phyloP scores from a whole-genome alignment of 2,329 filamentous ascomycete genomes.

The Sporothrix pseudoabietina region DNA sequence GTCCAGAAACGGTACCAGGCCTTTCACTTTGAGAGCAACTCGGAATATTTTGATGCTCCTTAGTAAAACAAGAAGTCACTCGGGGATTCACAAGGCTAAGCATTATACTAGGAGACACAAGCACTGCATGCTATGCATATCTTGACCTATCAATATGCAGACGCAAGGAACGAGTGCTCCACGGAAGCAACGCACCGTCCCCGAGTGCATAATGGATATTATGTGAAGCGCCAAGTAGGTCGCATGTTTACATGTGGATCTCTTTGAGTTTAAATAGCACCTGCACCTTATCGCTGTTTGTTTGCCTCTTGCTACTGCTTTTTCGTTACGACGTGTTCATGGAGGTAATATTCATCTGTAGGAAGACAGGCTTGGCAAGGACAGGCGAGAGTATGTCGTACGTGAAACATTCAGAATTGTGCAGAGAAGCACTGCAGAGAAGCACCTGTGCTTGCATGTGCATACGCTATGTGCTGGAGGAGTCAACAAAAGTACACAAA shows the following conservation, averaged over 20 bases:
- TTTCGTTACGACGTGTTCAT: not conserved
- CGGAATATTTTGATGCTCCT: not conserved
- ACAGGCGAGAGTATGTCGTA: not conserved
- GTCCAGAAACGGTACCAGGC: not conserved
- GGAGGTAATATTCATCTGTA: not conserved
- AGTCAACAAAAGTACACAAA: not conserved
- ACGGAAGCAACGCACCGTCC: not conserved
- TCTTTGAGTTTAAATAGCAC: not conserved
- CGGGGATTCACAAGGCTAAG: not conserved
- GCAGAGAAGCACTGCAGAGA: not conserved
- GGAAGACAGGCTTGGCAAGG: not conserved
- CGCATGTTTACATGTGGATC: not conserved
- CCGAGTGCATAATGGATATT: not conserved
- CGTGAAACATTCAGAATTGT: not conserved
- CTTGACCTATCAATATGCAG: not conserved
- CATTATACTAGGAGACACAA: not conserved
- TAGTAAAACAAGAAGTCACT: not conserved
- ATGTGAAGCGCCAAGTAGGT: not conserved
- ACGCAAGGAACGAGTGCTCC: slow-evolving; percentile 10
- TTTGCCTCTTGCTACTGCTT: not conserved
- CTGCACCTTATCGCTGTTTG: not conserved
- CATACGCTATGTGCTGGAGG: not conserved
- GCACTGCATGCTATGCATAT: not conserved
- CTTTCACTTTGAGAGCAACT: not conserved
- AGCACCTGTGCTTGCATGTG: not conserved